phyloP scores from a whole-genome alignment of 2,329 filamentous ascomycete genomes.

The Fusarium sp. region DNA sequence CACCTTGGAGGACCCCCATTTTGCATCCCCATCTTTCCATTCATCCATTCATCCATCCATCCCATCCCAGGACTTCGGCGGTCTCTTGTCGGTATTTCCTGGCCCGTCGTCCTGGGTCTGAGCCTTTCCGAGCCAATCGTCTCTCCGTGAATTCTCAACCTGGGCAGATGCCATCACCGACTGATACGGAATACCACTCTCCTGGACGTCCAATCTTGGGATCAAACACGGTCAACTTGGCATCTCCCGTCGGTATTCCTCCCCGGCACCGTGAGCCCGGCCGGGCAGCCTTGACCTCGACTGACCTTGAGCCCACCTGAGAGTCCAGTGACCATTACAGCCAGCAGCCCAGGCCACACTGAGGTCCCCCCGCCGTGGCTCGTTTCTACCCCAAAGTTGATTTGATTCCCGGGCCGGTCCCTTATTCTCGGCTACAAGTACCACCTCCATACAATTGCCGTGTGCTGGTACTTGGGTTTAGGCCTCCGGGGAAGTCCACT shows the following conservation, averaged over 20 bases:
- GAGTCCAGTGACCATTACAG: constrained; percentile 30
- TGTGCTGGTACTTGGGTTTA: constrained; percentile 12
- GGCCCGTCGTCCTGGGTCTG: background rate
- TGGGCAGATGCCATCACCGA: constrained; percentile 1
- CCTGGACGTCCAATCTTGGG: background rate
- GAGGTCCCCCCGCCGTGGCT: constrained; percentile 16
- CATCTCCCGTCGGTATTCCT: constrained; percentile 23
- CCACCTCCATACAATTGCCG: constrained; percentile 16
- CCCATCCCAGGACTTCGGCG: background rate
- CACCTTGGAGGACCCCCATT: constrained; percentile 37
- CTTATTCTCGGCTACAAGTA: constrained; percentile 20
- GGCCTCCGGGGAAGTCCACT: constrained; percentile 38
- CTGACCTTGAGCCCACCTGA: constrained; percentile 42
- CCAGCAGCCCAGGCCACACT: constrained; percentile 12
- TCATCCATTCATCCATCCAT: constrained; percentile 12
- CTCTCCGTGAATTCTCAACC: background rate
- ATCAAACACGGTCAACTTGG: constrained; percentile 6
- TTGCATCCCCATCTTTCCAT: constrained; percentile 21
- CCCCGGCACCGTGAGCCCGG: constrained; percentile 37
- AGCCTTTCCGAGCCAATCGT: constrained; percentile 11
- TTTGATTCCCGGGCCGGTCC: constrained; percentile 36
- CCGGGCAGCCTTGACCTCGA: constrained; percentile 33
- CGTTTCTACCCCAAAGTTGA: constrained; percentile 33
- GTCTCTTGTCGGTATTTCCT: constrained; percentile 1
- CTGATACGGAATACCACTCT: constrained; percentile 5